Conservation (phyloP, 768 basidiomycete genomes). For the Mycena indigotica region DNA sequence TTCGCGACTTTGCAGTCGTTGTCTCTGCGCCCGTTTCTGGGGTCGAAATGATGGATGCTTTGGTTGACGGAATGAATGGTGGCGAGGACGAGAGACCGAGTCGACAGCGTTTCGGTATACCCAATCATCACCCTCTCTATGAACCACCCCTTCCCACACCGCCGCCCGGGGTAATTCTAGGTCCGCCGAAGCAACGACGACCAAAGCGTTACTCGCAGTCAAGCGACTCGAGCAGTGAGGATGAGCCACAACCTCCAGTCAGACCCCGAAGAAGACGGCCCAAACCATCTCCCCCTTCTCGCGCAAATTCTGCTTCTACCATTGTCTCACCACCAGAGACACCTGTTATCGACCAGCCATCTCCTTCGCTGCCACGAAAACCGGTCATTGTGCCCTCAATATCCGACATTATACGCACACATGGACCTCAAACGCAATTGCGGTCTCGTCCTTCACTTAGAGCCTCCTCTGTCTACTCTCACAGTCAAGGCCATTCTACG, state of each 20-base stretch:
- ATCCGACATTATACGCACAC: slow-evolving; percentile 82
- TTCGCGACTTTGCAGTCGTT: slow-evolving; percentile 60
- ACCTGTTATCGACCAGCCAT: slow-evolving; percentile 9
- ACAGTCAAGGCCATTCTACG: slow-evolving; percentile 48
- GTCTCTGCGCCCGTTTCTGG: slow-evolving; percentile 79
- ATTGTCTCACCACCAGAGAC: slow-evolving; percentile 13
- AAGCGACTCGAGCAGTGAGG: slow-evolving; percentile 59
- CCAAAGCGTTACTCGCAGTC: slow-evolving; percentile 35
- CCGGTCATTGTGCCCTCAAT: slow-evolving; percentile 71
- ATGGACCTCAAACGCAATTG: slow-evolving; percentile 64
- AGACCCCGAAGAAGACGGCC: slow-evolving; percentile 37
- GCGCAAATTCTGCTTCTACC: slow-evolving; percentile 23
- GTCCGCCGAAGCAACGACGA: slow-evolving; percentile 46
- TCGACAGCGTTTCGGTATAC: slow-evolving; percentile 57
- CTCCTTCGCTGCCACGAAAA: slow-evolving; percentile 39
- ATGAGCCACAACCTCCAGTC: slow-evolving; percentile 36
- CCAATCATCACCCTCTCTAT: slow-evolving; percentile 72
- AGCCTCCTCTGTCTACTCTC: slow-evolving; percentile 51
- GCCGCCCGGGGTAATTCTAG: slow-evolving; percentile 76
- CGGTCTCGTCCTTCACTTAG: slow-evolving; percentile 49
- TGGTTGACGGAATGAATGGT: slow-evolving; percentile 90
- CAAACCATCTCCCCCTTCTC: slow-evolving; percentile 25
- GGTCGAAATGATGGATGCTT: slow-evolving; percentile 85
- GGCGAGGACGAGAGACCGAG: slow-evolving; percentile 53
- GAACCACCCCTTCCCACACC: slow-evolving; percentile 84